These are phyloP conservation scores for Podaxis sp. DNA, from an alignment of 768 basidiomycete genomes.

Conservation along the genomic window DNA sequence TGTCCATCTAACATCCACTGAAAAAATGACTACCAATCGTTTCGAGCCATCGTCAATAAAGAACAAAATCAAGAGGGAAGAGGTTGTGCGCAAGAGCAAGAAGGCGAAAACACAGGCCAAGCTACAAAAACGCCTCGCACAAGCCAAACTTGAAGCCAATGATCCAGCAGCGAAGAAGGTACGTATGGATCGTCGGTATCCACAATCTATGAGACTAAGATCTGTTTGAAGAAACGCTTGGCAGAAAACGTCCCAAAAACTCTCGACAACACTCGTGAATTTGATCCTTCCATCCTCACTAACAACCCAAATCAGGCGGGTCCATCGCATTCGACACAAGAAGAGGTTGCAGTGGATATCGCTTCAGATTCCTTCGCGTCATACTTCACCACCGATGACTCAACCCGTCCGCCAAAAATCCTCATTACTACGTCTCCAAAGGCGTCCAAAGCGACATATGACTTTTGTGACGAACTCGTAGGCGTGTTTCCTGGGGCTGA, in stretches of 20 bases:
- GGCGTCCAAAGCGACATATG: slow-evolving; percentile 85
- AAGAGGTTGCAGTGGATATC: slow-evolving; percentile 68
- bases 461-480: slow-evolving; percentile 90
- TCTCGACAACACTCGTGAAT: slow-evolving; percentile 90
- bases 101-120: slow-evolving; percentile 79
- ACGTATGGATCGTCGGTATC: slow-evolving; percentile 17
- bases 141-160: slow-evolving; percentile 71
- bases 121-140: slow-evolving; percentile 75
- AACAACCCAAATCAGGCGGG: slow-evolving; percentile 42
- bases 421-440: slow-evolving; percentile 89
- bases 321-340: slow-evolving; percentile 35
- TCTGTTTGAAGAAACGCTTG: slow-evolving; percentile 63
- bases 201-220: not conserved
- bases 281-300: slow-evolving; percentile 67
- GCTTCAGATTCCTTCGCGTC: slow-evolving; percentile 75
- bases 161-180: slow-evolving; percentile 83
- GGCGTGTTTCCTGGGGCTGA: slow-evolving; percentile 92
- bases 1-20: not conserved
- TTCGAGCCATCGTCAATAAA: slow-evolving; percentile 71
- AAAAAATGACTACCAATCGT: slow-evolving; percentile 54
- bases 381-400: slow-evolving; percentile 72
- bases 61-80: slow-evolving; percentile 88
- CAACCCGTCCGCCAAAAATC: slow-evolving; percentile 78
- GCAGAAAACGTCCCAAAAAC: slow-evolving; percentile 87
- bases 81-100: slow-evolving; percentile 70